Evolutionary conservation across 169 alveolate species (phyloP).

Genomic region (Cyclospora cayetanensis): DNA sequence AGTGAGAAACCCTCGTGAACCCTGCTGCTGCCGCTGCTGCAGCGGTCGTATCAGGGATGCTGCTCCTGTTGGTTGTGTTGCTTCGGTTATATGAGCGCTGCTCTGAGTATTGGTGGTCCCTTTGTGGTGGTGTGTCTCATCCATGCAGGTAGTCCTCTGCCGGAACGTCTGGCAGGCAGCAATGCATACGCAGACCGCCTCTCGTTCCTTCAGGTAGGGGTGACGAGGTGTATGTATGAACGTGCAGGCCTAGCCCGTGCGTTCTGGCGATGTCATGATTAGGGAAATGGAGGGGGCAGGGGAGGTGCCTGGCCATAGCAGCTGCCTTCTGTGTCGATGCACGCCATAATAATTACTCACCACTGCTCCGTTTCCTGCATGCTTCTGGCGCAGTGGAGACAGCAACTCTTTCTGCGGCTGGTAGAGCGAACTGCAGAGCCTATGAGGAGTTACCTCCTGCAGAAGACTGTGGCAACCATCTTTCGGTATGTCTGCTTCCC

Average conservation of each 20-base stretch:
- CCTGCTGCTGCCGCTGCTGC: conserved; percentile 10
- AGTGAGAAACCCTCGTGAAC: not conserved
- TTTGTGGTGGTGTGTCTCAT: not conserved
- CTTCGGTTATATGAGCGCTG: not conserved
- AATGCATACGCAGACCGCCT: conserved; percentile 6
- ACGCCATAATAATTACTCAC: not conserved
- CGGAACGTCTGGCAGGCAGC: conserved; percentile 11
- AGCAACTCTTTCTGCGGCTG: not conserved
- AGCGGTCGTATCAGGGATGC: not conserved
- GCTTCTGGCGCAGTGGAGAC: not conserved
- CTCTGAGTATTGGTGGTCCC: not conserved
- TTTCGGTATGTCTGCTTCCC: not conserved
- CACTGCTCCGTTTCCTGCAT: not conserved
- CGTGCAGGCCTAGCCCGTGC: not conserved
- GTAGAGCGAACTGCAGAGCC: conserved; percentile 9
- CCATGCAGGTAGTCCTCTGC: conserved; percentile 8
- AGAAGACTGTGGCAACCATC: not conserved
- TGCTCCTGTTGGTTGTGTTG: not conserved
- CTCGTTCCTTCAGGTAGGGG: not conserved
- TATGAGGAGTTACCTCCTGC: not conserved
- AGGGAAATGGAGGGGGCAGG: too few relatives aligned
- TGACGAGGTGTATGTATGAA: not conserved
- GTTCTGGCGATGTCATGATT: not conserved
- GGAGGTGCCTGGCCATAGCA: not conserved
- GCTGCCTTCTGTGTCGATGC: not conserved